Evolutionary conservation across 192 early-diverging fungal genomes (phyloP).

Genomic region (Gaertneriomyces semiglobifer): DNA sequence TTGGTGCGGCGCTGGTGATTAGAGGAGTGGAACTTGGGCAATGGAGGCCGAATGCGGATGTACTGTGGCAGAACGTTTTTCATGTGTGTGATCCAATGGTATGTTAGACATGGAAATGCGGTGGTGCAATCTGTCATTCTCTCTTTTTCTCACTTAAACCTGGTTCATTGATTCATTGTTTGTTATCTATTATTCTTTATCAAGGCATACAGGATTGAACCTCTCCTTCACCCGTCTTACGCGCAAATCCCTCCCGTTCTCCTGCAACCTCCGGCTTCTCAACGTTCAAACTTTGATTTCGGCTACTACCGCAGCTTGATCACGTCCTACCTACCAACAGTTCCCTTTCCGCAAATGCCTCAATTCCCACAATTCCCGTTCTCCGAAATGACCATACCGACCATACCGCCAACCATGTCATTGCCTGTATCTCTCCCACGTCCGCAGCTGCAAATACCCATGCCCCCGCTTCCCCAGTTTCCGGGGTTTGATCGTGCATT

Average conservation of each 20-base stretch:
- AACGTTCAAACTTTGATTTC: constrained; percentile 17
- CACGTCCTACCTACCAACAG: constrained; percentile 37
- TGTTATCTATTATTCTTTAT: background rate
- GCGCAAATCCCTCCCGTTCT: constrained; percentile 44
- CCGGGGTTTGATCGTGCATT: background rate
- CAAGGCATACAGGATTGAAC: constrained; percentile 47
- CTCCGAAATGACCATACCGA: constrained; percentile 5
- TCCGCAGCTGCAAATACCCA: constrained; percentile 11
- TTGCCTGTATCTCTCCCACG: background rate
- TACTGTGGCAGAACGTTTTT: constrained; percentile 49
- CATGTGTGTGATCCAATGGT: constrained; percentile 50
- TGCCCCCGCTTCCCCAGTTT: constrained; percentile 15
- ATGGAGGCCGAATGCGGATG: constrained; percentile 32
- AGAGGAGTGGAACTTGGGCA: constrained; percentile 33
- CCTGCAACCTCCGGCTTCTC: constrained; percentile 35
- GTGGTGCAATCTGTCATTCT: background rate
- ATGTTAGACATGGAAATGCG: background rate
- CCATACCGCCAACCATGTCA: constrained; percentile 24
- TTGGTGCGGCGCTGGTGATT: constrained; percentile 46
- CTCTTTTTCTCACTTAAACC: too few species aligned
- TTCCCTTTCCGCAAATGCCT: background rate
- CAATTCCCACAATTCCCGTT: background rate
- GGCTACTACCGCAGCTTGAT: constrained; percentile 44
- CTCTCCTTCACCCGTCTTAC: constrained; percentile 39
- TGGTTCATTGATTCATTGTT: background rate